A percentile compares a stretch with the other conserved stretches of the same genome.
Conservation (phyloP, 2,329 filamentous ascomycete species). For the Penicillium psychrosexuale region DNA sequence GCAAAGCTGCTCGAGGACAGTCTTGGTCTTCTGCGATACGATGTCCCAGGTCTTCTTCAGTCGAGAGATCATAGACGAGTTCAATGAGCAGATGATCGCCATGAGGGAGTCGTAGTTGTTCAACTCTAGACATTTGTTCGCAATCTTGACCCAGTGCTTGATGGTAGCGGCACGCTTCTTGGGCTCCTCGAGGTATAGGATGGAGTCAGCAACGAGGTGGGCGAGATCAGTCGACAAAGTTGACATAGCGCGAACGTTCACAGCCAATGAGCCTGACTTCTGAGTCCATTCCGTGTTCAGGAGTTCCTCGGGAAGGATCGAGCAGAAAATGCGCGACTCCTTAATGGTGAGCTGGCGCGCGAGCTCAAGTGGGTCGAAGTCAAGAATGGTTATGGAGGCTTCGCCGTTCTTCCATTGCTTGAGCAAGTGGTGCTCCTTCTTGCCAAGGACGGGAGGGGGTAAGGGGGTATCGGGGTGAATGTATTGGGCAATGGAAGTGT, state of each 20-base stretch:
- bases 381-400: conserved; percentile 69
- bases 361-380: conserved; percentile 87
- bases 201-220: conserved; percentile 88
- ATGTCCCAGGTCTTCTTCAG: conserved; percentile 89
- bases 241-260: conserved; percentile 93
- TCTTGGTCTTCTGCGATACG: conserved; percentile 78
- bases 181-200: conserved; percentile 80
- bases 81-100: conserved; percentile 93
- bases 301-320: conserved; percentile 87
- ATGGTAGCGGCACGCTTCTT: conserved; percentile 89
- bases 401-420: conserved; percentile 71
- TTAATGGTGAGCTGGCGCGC: conserved; percentile 90
- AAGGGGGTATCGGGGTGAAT: conserved; percentile 68
- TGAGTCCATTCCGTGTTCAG: conserved; percentile 93
- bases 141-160: conserved; percentile 98
- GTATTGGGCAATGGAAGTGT: conserved; percentile 68
- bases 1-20: conserved; percentile 73
- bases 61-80: conserved; percentile 84
- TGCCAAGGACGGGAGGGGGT: conserved; percentile 67
- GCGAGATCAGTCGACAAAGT: conserved; percentile 87
- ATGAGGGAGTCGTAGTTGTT: conserved; percentile 96
- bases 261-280: conserved; percentile 71
- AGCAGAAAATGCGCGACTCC: conserved; percentile 86
- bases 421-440: conserved; percentile 71
- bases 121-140: conserved; percentile 77